A percentile compares a stretch with the other conserved stretches of the same genome.
These are phyloP conservation scores for Psidium friedrichsthalianum DNA, from an alignment of 345 rosid genomes.

Conservation along the genomic window DNA sequence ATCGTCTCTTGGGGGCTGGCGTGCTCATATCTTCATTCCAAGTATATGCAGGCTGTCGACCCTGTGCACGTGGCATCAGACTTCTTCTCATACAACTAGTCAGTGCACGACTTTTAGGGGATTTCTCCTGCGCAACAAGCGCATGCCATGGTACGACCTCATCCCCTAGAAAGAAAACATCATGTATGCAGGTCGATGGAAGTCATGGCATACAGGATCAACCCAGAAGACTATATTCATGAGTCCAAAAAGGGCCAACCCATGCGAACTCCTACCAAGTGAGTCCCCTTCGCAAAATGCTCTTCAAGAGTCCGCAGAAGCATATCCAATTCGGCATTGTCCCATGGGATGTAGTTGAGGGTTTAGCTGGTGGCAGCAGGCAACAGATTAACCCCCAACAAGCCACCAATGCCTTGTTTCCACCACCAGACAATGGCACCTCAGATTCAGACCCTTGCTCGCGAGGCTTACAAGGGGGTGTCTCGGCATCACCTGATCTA, in stretches of 20 bases:
- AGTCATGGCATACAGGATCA: background rate
- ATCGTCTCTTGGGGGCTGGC: background rate
- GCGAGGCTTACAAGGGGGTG: background rate
- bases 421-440: background rate
- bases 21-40: background rate
- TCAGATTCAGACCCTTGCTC: background rate
- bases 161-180: background rate
- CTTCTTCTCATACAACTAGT: background rate
- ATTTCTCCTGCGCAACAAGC: background rate
- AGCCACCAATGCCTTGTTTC: background rate
- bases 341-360: background rate
- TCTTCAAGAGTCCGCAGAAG: background rate
- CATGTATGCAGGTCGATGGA: background rate
- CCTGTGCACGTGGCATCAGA: background rate
- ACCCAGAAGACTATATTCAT: background rate
- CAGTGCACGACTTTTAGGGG: background rate
- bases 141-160: background rate
- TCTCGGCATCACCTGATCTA: background rate
- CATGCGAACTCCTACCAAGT: background rate
- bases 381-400: background rate
- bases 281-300: background rate
- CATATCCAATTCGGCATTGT: background rate
- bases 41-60: background rate
- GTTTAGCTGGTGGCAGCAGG: background rate
- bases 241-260: background rate